Evolutionary conservation across 2,329 filamentous ascomycete genomes (phyloP).

Genomic region (Botrytis paeoniae): DNA sequence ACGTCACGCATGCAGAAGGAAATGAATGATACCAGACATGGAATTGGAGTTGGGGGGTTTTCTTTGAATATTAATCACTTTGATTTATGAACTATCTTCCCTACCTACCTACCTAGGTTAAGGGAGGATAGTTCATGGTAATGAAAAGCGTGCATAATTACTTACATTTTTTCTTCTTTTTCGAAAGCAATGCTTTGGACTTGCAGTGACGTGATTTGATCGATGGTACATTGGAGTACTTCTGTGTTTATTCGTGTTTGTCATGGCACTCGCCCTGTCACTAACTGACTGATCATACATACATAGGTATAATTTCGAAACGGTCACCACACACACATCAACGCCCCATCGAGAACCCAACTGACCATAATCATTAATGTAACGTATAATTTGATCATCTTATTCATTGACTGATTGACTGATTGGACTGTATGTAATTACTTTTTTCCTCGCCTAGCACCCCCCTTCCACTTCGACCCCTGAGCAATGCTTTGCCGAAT

Average conservation of each 20-base stretch:
- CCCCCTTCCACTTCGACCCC: background rate
- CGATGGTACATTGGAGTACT: background rate
- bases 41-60: background rate
- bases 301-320: background rate
- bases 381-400: background rate
- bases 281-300: no score
- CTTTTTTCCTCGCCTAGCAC: background rate
- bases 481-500: background rate
- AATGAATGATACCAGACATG: constrained; percentile 2
- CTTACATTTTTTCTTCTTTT: background rate
- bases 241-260: background rate
- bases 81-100: background rate
- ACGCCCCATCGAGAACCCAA: no score
- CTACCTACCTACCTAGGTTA: background rate
- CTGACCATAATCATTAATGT: background rate
- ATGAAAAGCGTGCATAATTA: background rate
- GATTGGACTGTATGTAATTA: background rate
- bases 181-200: background rate
- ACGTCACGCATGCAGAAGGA: background rate
- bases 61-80: background rate
- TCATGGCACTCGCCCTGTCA: background rate
- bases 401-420: background rate
- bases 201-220: background rate
- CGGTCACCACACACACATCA: background rate
- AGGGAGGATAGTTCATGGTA: background rate